Base-by-base conservation (phyloP, 352 stramenopile species). In the Globisporangium emineosum region DNA sequence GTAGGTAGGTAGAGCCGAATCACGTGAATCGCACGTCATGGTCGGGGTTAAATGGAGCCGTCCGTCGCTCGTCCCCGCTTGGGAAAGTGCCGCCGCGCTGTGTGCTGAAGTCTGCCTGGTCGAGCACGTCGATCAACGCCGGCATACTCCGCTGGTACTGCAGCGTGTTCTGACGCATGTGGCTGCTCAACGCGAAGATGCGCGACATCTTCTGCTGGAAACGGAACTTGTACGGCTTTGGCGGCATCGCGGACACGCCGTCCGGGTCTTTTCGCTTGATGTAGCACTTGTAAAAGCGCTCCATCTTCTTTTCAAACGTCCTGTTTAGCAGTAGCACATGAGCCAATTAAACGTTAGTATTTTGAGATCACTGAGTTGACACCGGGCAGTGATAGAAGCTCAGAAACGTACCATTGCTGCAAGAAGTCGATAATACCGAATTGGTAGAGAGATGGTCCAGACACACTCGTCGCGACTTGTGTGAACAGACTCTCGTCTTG, bases 351-450 rank as follows among this genome's bases (percentile, higher is more conserved):
- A 33, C 10, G 10, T 33, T 33, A 33, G n/a, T 10, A 40, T 51
- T 51, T 30, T 2, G 19, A 7, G 4, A 60, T 40, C 47, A 64
- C 42, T 25, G 66, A 43, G 7, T 59, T n/a, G n/a, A n/a, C n/a
- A n/a, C n/a, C n/a, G n/a, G n/a, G n/a, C 33, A 54, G 15, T 2
- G 29, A 35, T 25, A 27, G 23, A 21, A 55, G 25, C 13, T 27
- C 12, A 27, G n/a, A 13, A 57, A 82, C 84, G 63, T 64, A 91
- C 87, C 87, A 97, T 64, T 96, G 85, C 74, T 97, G 90, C 50
- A 97, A 67, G 49, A 97, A 94, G 64, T 97, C 90, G 65, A 97
- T 97, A 67, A 97, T 96, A 58, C 90, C 90, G 54, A 97, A 94
- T 64, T 97, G 90, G 75, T 97, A 97, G 37, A 96, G 70, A 32